These are phyloP conservation scores for Colletotrichum sp. DNA, from an alignment of 2,329 filamentous ascomycete species.

Conservation along the genomic window DNA sequence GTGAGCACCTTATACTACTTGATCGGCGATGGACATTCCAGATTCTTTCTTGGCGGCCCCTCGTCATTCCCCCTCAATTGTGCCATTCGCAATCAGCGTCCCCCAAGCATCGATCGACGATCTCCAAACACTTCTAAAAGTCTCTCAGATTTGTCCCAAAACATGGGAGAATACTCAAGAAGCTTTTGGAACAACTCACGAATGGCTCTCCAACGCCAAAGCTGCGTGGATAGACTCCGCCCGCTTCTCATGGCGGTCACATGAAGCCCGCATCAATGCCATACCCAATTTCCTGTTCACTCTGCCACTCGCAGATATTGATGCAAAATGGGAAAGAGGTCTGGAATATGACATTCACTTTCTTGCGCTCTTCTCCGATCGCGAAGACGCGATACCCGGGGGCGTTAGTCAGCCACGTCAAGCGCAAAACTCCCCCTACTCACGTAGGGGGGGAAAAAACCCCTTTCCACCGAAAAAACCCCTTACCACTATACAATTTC, in stretches of 20 bases:
- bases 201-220: background rate
- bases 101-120: background rate
- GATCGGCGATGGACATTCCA: fast-evolving
- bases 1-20: fast-evolving
- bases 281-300: background rate
- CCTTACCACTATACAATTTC: too few species aligned
- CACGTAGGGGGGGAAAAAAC: too few species aligned
- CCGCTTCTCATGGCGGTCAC: background rate
- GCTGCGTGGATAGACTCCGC: background rate
- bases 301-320: background rate
- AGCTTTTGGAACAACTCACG: background rate
- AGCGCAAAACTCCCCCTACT: too few species aligned
- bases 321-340: background rate
- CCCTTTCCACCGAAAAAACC: too few species aligned
- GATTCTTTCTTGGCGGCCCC: fast-evolving
- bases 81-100: background rate
- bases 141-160: background rate
- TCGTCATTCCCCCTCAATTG: background rate
- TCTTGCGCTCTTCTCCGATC: background rate
- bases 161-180: background rate
- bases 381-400: background rate
- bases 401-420: too few species aligned
- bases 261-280: background rate
- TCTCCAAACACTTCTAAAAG: background rate
- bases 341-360: background rate